Percentiles rank a stretch among this genome's conserved stretches.
These are phyloP conservation scores for Scutellaria barbata DNA, from an alignment of 257 asterid genomes.

Conservation along the genomic window DNA sequence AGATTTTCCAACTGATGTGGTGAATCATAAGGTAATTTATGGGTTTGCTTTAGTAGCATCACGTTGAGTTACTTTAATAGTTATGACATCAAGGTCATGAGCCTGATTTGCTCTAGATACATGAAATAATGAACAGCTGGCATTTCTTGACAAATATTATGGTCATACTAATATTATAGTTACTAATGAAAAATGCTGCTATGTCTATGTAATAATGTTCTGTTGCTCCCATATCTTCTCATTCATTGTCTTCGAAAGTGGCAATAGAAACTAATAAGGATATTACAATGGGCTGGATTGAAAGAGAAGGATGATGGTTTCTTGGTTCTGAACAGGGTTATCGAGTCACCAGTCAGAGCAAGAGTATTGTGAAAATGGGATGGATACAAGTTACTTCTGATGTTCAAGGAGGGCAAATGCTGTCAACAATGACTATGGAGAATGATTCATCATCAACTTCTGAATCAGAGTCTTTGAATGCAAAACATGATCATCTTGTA, in stretches of 20 bases:
- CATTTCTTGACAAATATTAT: slow-evolving; percentile 10
- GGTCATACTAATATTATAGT: slow-evolving; percentile 9
- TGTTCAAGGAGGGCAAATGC: slow-evolving; percentile 65
- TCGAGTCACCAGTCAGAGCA: slow-evolving; percentile 79
- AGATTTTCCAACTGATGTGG: slow-evolving; percentile 73
- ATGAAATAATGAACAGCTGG: slow-evolving; percentile 11
- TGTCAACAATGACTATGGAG: slow-evolving; percentile 88
- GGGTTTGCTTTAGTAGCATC: slow-evolving; percentile 15
- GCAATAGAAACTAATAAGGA: neutral
- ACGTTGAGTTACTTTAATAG: slow-evolving; percentile 30
- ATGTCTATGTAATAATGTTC: slow-evolving; percentile 1
- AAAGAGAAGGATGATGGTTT: slow-evolving; percentile 25
- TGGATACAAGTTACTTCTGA: slow-evolving; percentile 68
- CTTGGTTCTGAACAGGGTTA: slow-evolving; percentile 64
- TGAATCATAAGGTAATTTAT: slow-evolving; percentile 67
- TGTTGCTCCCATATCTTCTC: slow-evolving; percentile 23
- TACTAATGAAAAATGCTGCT: slow-evolving; percentile 16
- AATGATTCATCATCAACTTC: slow-evolving; percentile 46
- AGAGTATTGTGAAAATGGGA: slow-evolving; percentile 68
- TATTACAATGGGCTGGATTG: neutral
- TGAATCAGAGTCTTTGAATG: slow-evolving; percentile 44
- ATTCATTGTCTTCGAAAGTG: neutral
- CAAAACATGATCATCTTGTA: slow-evolving; percentile 48
- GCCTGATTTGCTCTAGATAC: neutral
- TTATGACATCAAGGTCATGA: slow-evolving; percentile 7